Percentiles rank a stretch among this genome's conserved stretches.
Conservation (phyloP, 139 green algal species). For the Micromonas commoda region DNA sequence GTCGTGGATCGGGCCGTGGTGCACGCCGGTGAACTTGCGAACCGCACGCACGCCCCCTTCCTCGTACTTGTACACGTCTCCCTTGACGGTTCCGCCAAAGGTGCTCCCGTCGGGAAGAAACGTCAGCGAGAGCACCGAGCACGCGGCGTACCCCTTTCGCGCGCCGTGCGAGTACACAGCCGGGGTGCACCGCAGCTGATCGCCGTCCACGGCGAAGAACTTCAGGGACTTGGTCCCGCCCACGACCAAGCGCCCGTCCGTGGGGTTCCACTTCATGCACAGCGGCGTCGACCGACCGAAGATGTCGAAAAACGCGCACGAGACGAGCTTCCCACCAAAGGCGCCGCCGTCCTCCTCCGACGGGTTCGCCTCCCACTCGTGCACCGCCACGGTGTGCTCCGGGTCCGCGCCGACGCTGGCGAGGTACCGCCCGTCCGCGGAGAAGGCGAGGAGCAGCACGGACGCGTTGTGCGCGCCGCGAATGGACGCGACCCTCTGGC, state of each 20-base stretch:
- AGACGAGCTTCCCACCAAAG: slow-evolving; percentile 5
- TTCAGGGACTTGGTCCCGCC: slow-evolving; percentile 26
- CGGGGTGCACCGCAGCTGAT: neutral
- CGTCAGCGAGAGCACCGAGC: slow-evolving; percentile 23
- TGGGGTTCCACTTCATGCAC: neutral
- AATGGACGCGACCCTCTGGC: neutral
- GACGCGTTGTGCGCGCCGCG: slow-evolving; percentile 26
- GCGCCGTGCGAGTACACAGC: slow-evolving; percentile 14
- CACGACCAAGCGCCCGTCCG: slow-evolving; percentile 30
- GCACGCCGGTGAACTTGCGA: slow-evolving; percentile 19
- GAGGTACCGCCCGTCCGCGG: slow-evolving; percentile 8
- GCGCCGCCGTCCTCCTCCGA: slow-evolving; percentile 15
- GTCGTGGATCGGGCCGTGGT: slow-evolving; percentile 37
- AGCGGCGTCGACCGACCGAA: neutral
- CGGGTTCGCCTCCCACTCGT: slow-evolving; percentile 29
- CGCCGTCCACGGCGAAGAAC: slow-evolving; percentile 25
- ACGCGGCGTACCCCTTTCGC: neutral
- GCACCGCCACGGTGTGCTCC: slow-evolving; percentile 30
- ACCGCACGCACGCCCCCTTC: slow-evolving; percentile 11
- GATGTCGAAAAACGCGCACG: neutral
- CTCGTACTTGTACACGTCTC: slow-evolving; percentile 22
- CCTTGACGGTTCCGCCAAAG: slow-evolving; percentile 22
- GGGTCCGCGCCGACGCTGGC: slow-evolving; percentile 30
- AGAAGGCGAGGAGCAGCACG: slow-evolving; percentile 23
- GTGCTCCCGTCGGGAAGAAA: slow-evolving; percentile 28